phyloP scores from a whole-genome alignment of 352 stramenopile species.

The Elongisporangium prolatum region DNA sequence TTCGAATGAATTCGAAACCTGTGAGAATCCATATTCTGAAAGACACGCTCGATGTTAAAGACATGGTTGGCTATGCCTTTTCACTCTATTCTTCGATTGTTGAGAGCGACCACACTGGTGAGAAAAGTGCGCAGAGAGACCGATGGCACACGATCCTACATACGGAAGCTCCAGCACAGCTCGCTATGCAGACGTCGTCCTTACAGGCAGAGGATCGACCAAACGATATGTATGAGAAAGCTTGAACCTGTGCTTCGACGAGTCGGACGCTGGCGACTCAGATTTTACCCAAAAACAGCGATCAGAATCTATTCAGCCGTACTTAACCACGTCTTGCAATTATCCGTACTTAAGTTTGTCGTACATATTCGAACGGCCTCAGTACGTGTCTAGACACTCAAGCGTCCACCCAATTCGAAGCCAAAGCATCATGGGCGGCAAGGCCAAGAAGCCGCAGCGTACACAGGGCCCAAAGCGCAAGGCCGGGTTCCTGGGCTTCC shows the following conservation, averaged over 20 bases:
- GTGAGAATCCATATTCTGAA: background rate
- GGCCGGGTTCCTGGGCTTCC: slow-evolving; percentile 66
- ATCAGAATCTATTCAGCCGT: background rate
- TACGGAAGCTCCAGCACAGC: background rate
- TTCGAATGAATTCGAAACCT: background rate
- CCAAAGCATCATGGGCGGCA: slow-evolving; percentile 15
- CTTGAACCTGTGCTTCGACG: background rate
- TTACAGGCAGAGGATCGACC: background rate
- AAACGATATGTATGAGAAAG: background rate
- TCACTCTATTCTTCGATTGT: background rate
- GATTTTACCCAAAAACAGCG: background rate
- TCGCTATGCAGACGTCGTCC: background rate
- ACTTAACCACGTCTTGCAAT: background rate
- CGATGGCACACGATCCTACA: background rate
- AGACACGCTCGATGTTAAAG: background rate
- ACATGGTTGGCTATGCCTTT: background rate
- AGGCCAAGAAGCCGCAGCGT: slow-evolving; percentile 10
- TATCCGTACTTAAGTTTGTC: too few relatives aligned
- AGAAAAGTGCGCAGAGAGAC: background rate
- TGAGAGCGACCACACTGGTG: background rate
- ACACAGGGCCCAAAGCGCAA: slow-evolving; percentile 47
- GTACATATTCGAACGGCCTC: background rate
- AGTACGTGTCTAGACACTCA: background rate
- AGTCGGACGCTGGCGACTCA: background rate
- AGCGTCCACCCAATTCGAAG: background rate